Percentiles rank a stretch among this genome's conserved stretches.
Evolutionary conservation across 2,329 filamentous ascomycete species (phyloP).

Genomic region (Aulographum hederae): DNA sequence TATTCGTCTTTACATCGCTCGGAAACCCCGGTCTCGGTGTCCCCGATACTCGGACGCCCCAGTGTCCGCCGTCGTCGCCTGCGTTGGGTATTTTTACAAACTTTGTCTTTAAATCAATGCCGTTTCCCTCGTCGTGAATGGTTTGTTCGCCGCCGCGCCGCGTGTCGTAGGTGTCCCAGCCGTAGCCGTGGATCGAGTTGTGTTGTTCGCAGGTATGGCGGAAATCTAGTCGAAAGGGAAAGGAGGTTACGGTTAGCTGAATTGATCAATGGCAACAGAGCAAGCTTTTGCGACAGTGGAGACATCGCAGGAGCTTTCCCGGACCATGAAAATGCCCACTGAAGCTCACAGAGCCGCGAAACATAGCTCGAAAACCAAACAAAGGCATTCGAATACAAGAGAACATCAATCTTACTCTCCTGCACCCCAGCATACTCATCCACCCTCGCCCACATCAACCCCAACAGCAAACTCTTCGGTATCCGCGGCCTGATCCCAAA

Average conservation of each 20-base stretch:
- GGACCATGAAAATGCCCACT: background rate
- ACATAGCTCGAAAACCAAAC: no score
- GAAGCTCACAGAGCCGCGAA: no score
- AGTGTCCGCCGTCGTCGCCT: conserved; percentile 54
- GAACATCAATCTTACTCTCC: no score
- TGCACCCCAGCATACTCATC: conserved; percentile 57
- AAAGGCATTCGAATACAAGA: no score
- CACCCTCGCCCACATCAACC: conserved; percentile 68
- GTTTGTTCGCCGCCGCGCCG: conserved; percentile 69
- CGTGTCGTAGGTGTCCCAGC: conserved; percentile 91
- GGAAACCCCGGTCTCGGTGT: conserved; percentile 48
- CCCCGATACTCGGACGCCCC: conserved; percentile 74
- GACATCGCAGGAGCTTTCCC: no score
- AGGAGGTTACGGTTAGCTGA: no score
- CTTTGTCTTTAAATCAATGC: conserved; percentile 71
- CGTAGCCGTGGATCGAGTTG: conserved; percentile 82
- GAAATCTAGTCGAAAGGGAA: no score
- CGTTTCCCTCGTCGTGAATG: conserved; percentile 73
- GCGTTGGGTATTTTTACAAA: conserved; percentile 73
- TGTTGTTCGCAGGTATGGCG: conserved; percentile 89
- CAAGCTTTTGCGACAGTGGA: no score
- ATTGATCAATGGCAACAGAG: no score
- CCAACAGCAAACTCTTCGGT: conserved; percentile 57
- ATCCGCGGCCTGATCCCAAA: conserved; percentile 67
- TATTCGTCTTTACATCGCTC: conserved; percentile 48